Percentiles rank a stretch among this genome's conserved stretches.
These are phyloP conservation scores for Aurantiochytrium sp. DNA, from an alignment of 108 stramenopile genomes.

Conservation along the genomic window DNA sequence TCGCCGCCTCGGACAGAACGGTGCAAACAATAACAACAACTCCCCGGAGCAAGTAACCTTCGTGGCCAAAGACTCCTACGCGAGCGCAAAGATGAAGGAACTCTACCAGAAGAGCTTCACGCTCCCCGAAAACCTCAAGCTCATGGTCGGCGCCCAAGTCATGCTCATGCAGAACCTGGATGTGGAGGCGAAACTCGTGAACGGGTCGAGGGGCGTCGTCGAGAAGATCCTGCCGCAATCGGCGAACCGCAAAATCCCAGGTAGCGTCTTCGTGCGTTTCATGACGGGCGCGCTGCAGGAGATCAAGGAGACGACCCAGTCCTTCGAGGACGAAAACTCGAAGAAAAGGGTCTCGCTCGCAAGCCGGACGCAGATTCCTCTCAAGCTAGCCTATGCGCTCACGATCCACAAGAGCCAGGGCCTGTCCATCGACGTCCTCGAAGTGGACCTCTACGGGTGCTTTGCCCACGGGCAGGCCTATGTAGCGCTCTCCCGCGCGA, in stretches of 20 bases:
- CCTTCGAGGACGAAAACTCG: too few species aligned
- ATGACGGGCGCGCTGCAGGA: too few species aligned
- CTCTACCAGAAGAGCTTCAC: neutral
- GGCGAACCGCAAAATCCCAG: too few species aligned
- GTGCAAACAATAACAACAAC: neutral
- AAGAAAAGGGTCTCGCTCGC: too few species aligned
- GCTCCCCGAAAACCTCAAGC: constrained; percentile 15
- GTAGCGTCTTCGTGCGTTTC: neutral
- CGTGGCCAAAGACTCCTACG: constrained; percentile 32
- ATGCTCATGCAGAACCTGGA: constrained; percentile 54
- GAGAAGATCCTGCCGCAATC: too few species aligned
- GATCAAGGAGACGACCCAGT: too few species aligned
- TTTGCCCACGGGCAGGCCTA: constrained; percentile 78
- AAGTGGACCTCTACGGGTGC: constrained; percentile 57
- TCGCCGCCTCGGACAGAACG: constrained; percentile 9
- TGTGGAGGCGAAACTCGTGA: constrained; percentile 48
- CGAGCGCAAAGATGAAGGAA: neutral
- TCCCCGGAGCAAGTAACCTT: neutral
- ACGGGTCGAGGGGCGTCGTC: constrained; percentile 70
- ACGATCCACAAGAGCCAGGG: constrained; percentile 80
- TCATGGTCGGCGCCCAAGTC: constrained; percentile 47
- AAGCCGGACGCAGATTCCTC: constrained; percentile 47
- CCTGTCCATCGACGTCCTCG: constrained; percentile 64
- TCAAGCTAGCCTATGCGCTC: constrained; percentile 70
- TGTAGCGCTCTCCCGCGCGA: constrained; percentile 72